Evolutionary conservation across 1,284 basidiomycete species (phyloP), one percentile per base, ranked within the genome.

Genomic region (Hymenochaete sp.): DNA sequence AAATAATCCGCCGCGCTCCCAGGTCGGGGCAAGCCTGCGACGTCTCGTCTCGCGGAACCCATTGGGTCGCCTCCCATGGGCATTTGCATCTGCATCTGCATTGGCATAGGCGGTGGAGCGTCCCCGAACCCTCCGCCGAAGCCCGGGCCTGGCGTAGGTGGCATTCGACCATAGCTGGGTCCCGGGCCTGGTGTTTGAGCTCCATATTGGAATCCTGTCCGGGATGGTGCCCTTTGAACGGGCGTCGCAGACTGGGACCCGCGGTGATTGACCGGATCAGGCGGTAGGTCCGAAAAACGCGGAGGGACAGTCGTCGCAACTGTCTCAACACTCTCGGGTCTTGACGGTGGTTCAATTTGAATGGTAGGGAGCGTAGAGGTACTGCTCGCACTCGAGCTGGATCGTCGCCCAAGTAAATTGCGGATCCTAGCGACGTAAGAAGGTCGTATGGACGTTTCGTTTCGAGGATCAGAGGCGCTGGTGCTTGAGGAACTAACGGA

Each of bases 1-100:
- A 44, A 48, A 16, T 48, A 48, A 18, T 48, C 47, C 11, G 42
- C 41, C n/a, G 42, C 42, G 21, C 47, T 44, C 24, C 42, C 37
- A 26, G 26, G n/a, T 7, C 29, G n/a, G n/a, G 45, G 29, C 11
- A 29, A 33, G 2, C 37, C 45, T 16, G 27, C 28, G 8, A 21
- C 32, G 10, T 5, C 39, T 27, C 39, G 9, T 39, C 22, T 39
- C 2, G 38, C 25, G 19, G 16, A 25, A 9, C 11, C 19, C 3
- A 24, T 19, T 4, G 14, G 44, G 26, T 8, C 18, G 24, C 18
- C 9, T 3, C 29, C 18, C 24, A 36, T 9, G 22, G 27, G 29
- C 9, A 13, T 33, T 10, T 28, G 31, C 11, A 21, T n/a, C 25
- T 26, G 32, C 13, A 25, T 25, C 13, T 29, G 44, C 37, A 27